Percentiles rank a stretch among this genome's conserved stretches.
Evolutionary conservation across 2,329 filamentous ascomycete genomes (phyloP).

Genomic region (Aspergillus sp.): DNA sequence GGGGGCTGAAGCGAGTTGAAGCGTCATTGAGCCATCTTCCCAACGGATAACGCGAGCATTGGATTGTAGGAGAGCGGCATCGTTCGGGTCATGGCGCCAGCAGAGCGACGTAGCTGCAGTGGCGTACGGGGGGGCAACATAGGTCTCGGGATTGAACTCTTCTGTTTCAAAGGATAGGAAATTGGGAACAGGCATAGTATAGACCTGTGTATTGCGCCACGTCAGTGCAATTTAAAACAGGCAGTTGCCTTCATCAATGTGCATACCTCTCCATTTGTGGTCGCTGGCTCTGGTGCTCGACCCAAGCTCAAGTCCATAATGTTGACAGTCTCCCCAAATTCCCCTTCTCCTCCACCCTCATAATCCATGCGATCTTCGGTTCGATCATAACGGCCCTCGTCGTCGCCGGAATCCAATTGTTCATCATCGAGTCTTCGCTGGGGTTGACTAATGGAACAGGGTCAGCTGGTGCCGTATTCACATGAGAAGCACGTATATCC

Average conservation of each 20-base stretch:
- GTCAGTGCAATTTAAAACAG: background rate
- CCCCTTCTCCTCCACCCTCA: conserved; percentile 33
- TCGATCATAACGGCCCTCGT: conserved; percentile 51
- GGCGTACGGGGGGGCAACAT: conserved; percentile 56
- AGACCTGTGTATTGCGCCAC: conserved; percentile 38
- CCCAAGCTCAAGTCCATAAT: conserved; percentile 52
- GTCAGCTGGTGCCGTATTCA: conserved; percentile 9
- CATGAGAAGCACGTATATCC: conserved; percentile 1
- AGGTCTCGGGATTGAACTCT: conserved; percentile 55
- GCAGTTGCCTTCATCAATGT: background rate
- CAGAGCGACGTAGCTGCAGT: conserved; percentile 59
- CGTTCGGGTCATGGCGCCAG: conserved; percentile 58
- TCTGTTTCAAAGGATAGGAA: conserved; percentile 57
- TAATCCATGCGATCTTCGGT: conserved; percentile 40
- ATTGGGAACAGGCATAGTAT: conserved; percentile 57
- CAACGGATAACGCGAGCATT: conserved; percentile 60
- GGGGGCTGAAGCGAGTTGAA: conserved; percentile 58
- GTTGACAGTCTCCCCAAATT: conserved; percentile 43
- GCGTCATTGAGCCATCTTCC: conserved; percentile 60
- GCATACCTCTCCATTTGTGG: conserved; percentile 34
- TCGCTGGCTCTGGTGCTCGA: conserved; percentile 52
- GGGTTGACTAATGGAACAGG: conserved; percentile 16
- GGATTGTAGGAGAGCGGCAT: conserved; percentile 53
- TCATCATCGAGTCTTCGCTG: conserved; percentile 52
- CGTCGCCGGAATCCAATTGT: conserved; percentile 59